Base-by-base conservation (phyloP, 2,329 filamentous ascomycete genomes). In the Calcarisporium arbuscula region DNA sequence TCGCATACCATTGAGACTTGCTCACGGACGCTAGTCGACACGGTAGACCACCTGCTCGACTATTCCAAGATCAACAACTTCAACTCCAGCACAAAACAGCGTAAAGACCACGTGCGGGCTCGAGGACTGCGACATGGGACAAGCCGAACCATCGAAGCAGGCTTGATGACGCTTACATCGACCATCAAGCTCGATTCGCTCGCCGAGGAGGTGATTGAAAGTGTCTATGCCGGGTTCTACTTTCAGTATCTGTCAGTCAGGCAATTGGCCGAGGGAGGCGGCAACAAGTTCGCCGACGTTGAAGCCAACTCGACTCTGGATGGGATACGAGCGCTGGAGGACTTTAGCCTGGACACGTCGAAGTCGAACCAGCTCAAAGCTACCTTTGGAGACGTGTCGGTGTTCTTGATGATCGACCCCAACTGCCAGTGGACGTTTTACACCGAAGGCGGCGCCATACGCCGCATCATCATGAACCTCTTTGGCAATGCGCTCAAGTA, bases 401-500 rank as follows among this genome's bases (percentile, higher is more conserved):
- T 56, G 5, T 47, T 70, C n/a, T 28, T 54, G 0, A 42, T 38
- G 0, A 43, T 79, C 10, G 63, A 69, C 4, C 62, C 49, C 38
- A 60, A 16, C 41, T 61, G 34, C 44, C 61, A 49, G 8, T 80
- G 77, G 73, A 52, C 57, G 1, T 77, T 75, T 45, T 58, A 66
- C 14, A 67, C 69, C 0, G 69, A 79, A 28, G 64, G 71, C 0
- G 76, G 77, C 1, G 63, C 63, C 0, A 42, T 65, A 8, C 54
- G 64, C 8, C 65, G 74, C 3, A 71, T 81, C 18, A 60, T 80
- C 16, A 77, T 80, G 72, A 81, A 81, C 30, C 41, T 81, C 0
- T 69, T 80, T 21, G 73, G 74, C 8, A 82, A 82, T 46, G 64
- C 77, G 0, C 62, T 81, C 41, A 81, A 81, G 45, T 81, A 78